Evolutionary conservation across 139 green algal species (phyloP).

Genomic region (Chlorella sorokiniana): DNA sequence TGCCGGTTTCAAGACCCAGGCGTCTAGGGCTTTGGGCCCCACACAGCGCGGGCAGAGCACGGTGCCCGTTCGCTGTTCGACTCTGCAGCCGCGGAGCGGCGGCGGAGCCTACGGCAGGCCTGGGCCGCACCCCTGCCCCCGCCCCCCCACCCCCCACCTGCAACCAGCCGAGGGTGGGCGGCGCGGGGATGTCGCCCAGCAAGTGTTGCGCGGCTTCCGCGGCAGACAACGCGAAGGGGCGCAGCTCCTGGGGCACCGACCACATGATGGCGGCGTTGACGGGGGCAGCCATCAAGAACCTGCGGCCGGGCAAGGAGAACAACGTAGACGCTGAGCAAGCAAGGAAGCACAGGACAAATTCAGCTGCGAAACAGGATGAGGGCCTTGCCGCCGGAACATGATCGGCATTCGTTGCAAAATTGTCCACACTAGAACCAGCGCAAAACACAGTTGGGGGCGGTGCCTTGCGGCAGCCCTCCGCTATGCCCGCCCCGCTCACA

Average conservation of each 20-base stretch:
- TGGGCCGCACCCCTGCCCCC: background rate
- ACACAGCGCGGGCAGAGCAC: too few relatives aligned
- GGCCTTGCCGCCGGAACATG: too few relatives aligned
- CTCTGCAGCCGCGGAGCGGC: too few relatives aligned
- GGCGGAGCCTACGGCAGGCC: background rate
- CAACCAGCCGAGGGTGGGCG: slow-evolving; percentile 77
- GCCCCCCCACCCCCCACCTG: slow-evolving; percentile 41
- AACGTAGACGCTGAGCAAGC: background rate
- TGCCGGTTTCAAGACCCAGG: too few relatives aligned
- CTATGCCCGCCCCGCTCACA: background rate
- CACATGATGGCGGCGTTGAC: slow-evolving; percentile 78
- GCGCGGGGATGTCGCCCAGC: slow-evolving; percentile 90
- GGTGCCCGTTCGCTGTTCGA: too few relatives aligned
- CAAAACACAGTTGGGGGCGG: background rate
- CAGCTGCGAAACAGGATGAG: background rate
- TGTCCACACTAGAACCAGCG: background rate
- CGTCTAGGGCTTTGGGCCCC: too few relatives aligned
- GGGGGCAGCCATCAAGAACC: slow-evolving; percentile 61
- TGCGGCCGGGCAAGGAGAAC: background rate
- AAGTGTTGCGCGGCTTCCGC: slow-evolving; percentile 84
- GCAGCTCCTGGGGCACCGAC: slow-evolving; percentile 73
- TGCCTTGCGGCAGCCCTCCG: background rate
- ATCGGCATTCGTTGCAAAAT: background rate
- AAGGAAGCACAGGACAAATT: background rate
- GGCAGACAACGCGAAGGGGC: slow-evolving; percentile 75